Conservation (phyloP, 768 basidiomycete genomes). For the Pisolithus sp. region DNA sequence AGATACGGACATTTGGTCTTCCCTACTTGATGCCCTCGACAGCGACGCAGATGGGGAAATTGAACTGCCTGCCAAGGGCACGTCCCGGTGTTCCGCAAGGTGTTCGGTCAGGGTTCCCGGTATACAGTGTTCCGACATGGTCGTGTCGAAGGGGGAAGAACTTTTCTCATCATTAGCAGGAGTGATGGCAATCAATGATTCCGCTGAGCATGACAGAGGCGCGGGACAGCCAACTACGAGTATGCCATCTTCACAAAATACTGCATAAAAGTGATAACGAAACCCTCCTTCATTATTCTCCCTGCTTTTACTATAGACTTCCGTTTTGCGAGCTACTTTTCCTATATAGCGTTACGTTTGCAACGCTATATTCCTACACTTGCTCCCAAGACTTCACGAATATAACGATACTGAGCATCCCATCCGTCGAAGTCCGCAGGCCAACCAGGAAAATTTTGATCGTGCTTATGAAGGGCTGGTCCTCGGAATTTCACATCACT, state of each 20-base stretch:
- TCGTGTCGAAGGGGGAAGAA: conserved; percentile 45
- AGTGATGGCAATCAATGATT: conserved; percentile 40
- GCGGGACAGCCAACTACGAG: conserved; percentile 25
- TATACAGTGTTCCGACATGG: conserved; percentile 18
- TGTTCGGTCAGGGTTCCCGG: conserved; percentile 30
- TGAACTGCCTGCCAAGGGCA: conserved; percentile 3
- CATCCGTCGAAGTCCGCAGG: neutral
- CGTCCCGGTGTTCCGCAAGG: conserved; percentile 19
- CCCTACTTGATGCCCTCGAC: conserved; percentile 17
- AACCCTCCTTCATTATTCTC: too few species aligned
- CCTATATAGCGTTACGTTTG: too few species aligned
- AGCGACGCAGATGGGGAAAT: neutral
- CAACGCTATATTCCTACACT: too few species aligned
- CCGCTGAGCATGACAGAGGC: conserved; percentile 32
- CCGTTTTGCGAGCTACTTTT: conserved; percentile 56
- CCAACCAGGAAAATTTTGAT: too few species aligned
- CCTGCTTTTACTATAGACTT: conserved; percentile 35
- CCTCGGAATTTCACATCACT: conserved; percentile 43
- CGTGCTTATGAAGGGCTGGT: conserved; percentile 49
- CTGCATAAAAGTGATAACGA: too few species aligned
- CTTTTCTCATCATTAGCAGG: conserved; percentile 42
- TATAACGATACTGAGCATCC: conserved; percentile 16
- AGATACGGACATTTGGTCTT: conserved; percentile 29
- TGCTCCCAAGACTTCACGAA: conserved; percentile 51
- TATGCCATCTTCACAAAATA: neutral